Evolutionary conservation across 345 rosid genomes (phyloP).

Genomic region (Eucalyptus caleyi): DNA sequence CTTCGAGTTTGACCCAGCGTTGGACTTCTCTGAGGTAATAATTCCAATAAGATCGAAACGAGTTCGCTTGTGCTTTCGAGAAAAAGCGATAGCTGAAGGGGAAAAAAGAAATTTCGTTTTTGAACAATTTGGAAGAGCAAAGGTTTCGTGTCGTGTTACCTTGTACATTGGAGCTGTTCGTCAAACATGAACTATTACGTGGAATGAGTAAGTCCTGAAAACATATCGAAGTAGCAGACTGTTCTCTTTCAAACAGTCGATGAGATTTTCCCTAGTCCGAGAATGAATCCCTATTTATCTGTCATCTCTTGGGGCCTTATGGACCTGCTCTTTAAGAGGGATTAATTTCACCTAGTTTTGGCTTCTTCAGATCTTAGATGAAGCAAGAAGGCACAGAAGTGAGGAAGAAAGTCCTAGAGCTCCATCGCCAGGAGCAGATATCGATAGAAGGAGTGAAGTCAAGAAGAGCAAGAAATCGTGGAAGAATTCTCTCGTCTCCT

Average conservation of each 20-base stretch:
- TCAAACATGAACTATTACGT: background rate
- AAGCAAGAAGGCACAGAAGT: constrained; percentile 26
- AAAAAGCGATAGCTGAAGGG: background rate
- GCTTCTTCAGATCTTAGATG: constrained; percentile 26
- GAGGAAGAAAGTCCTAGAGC: background rate
- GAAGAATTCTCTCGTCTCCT: constrained; percentile 20
- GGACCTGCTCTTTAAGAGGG: background rate
- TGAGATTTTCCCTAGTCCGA: background rate
- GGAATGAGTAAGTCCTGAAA: background rate
- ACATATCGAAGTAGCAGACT: background rate
- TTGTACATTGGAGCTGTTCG: background rate
- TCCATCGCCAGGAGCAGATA: background rate
- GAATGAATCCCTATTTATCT: background rate
- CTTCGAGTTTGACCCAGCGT: background rate
- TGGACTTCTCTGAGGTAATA: background rate
- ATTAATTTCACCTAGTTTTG: background rate
- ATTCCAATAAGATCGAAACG: background rate
- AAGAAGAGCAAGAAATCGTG: constrained; percentile 23
- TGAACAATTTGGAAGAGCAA: background rate
- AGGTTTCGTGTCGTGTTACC: background rate
- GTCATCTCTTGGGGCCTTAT: background rate
- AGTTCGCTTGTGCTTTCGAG: background rate
- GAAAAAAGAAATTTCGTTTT: background rate
- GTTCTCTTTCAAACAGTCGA: background rate
- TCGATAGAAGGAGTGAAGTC: background rate